A percentile compares a stretch with the other conserved stretches of the same genome.
Conservation (phyloP, 2,329 filamentous ascomycete genomes). For the Alternaria burnsii region DNA sequence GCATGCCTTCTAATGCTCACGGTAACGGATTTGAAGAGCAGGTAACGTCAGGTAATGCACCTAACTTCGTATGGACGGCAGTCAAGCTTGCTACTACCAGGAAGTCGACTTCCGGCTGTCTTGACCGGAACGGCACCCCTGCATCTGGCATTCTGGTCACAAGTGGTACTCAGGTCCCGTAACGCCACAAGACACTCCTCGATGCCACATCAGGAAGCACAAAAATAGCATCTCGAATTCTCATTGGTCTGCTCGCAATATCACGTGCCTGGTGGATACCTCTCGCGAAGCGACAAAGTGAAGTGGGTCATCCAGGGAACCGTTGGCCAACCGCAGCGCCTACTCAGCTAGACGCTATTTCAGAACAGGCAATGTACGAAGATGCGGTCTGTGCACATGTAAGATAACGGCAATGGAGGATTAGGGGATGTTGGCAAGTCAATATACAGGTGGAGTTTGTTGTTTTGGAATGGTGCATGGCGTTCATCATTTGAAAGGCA, state of each 20-base stretch:
- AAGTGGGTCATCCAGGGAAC: background rate
- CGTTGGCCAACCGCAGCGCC: conserved; percentile 11
- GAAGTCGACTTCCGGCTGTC: background rate
- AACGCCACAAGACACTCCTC: background rate
- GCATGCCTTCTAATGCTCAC: background rate
- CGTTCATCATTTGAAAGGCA: background rate
- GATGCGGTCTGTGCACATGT: background rate
- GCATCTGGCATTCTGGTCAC: background rate
- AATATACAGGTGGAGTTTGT: background rate
- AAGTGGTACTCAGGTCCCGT: background rate
- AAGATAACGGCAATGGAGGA: conserved; percentile 1
- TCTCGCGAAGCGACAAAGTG: background rate
- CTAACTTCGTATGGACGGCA: background rate
- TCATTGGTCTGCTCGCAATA: conserved; percentile 18
- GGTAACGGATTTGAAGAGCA: background rate
- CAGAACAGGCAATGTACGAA: conserved; percentile 28
- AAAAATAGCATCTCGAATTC: background rate
- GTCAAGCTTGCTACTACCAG: background rate
- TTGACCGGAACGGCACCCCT: background rate
- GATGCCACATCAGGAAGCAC: background rate
- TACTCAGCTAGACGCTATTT: conserved; percentile 12
- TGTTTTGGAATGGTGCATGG: background rate
- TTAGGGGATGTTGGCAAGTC: conserved; percentile 1
- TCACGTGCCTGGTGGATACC: conserved; percentile 10
- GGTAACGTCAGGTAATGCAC: background rate